These are phyloP conservation scores for Primulina tabacum DNA, from an alignment of 257 asterid genomes.

Conservation along the genomic window DNA sequence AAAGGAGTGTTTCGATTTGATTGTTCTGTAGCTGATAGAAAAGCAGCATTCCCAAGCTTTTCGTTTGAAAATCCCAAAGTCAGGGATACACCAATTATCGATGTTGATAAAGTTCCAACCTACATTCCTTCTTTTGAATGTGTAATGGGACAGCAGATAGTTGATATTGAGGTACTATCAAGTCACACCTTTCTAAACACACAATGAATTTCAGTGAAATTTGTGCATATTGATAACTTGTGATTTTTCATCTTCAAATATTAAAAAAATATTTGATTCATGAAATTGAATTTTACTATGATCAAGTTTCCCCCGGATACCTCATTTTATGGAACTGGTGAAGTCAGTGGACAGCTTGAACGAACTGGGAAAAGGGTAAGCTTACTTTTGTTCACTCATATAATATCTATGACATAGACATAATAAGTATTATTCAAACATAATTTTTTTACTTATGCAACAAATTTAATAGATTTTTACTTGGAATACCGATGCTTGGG, in stretches of 20 bases:
- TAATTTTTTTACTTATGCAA: neutral
- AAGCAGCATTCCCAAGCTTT: slow-evolving; percentile 73
- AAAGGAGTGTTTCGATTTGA: slow-evolving; percentile 93
- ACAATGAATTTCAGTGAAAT: neutral
- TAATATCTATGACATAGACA: neutral
- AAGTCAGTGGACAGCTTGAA: slow-evolving; percentile 81
- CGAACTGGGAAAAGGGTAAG: slow-evolving; percentile 93
- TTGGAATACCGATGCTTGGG: slow-evolving; percentile 98
- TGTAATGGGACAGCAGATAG: slow-evolving; percentile 62
- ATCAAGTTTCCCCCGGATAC: slow-evolving; percentile 77
- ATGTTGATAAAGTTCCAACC: slow-evolving; percentile 44
- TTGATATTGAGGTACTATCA: slow-evolving; percentile 56
- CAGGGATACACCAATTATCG: slow-evolving; percentile 66
- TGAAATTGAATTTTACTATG: slow-evolving; percentile 22
- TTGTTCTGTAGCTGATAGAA: slow-evolving; percentile 72
- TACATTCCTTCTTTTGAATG: slow-evolving; percentile 66
- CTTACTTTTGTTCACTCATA: neutral
- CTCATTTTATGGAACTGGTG: slow-evolving; percentile 96
- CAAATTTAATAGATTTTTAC: slow-evolving; percentile 56
- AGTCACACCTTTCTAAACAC: neutral
- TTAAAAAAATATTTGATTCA: slow-evolving; percentile 15
- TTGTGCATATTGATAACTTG: slow-evolving; percentile 8
- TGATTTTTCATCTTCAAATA: neutral
- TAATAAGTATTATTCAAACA: neutral
- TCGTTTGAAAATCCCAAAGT: slow-evolving; percentile 57